Evolutionary conservation across 805 yeast species (phyloP).

Genomic region (Saccharomycopsis sp.): DNA sequence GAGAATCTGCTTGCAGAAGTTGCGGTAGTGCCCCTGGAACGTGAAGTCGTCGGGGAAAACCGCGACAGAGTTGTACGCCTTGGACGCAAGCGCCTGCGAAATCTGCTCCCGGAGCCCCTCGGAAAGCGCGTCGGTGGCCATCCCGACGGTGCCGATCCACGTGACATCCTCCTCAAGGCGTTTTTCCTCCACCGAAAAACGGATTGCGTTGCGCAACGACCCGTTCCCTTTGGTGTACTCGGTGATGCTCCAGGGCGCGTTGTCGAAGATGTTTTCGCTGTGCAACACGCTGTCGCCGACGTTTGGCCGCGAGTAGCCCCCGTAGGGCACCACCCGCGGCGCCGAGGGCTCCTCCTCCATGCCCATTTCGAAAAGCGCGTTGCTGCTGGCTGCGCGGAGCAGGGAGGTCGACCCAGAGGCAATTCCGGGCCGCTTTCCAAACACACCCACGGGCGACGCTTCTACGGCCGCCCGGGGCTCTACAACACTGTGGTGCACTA

Average conservation of each 20-base stretch:
- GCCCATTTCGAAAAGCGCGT: not conserved
- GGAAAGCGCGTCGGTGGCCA: slow-evolving; percentile 83
- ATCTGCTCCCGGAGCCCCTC: slow-evolving; percentile 48
- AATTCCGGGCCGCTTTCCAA: not conserved
- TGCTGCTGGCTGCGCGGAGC: not conserved
- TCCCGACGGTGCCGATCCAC: slow-evolving; percentile 92
- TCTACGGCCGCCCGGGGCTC: not conserved
- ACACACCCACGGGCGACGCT: not conserved
- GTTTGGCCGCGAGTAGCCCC: slow-evolving; percentile 66
- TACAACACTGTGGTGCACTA: not conserved
- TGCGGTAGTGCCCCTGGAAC: slow-evolving; percentile 84
- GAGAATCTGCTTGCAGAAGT: slow-evolving; percentile 86
- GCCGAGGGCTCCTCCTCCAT: not conserved
- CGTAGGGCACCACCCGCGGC: slow-evolving; percentile 50
- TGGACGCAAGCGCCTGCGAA: slow-evolving; percentile 33
- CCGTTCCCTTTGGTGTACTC: slow-evolving; percentile 76
- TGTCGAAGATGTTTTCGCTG: slow-evolving; percentile 33
- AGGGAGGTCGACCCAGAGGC: not conserved
- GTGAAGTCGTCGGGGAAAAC: slow-evolving; percentile 72
- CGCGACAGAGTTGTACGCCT: slow-evolving; percentile 51
- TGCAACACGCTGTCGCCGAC: slow-evolving; percentile 38
- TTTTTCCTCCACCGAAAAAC: slow-evolving; percentile 43
- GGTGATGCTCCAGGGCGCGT: slow-evolving; percentile 68
- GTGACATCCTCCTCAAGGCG: slow-evolving; percentile 33
- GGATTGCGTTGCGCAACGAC: slow-evolving; percentile 79